These are phyloP conservation scores for Lactifluus hygrophoroides DNA, from an alignment of 768 basidiomycete species.

Conservation along the genomic window DNA sequence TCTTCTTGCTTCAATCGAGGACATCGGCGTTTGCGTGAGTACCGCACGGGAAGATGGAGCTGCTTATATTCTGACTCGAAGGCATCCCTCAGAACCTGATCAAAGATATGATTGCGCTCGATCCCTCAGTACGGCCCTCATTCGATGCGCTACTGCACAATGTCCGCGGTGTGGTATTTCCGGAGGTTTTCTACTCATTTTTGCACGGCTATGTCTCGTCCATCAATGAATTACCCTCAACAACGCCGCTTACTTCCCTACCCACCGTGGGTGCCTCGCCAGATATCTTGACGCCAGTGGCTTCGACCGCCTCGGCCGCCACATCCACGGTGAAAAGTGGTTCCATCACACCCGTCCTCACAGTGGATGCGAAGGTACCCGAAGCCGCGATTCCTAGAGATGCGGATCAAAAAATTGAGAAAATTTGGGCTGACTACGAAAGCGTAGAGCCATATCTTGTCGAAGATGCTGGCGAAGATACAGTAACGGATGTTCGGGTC, in stretches of 20 bases:
- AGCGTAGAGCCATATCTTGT: conserved; percentile 65
- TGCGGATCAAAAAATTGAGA: conserved; percentile 77
- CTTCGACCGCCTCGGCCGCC: conserved; percentile 14
- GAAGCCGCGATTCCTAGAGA: conserved; percentile 54
- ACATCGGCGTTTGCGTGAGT: conserved; percentile 73
- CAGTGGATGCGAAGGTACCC: conserved; percentile 11
- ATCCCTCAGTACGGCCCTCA: conserved; percentile 66
- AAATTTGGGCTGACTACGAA: conserved; percentile 82
- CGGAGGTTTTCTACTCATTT: conserved; percentile 92
- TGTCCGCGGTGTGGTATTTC: conserved; percentile 73
- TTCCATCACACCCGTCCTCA: conserved; percentile 10
- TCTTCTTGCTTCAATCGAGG: conserved; percentile 67
- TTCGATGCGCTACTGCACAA: conserved; percentile 73
- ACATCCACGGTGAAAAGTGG: conserved; percentile 7
- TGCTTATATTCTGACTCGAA: conserved; percentile 2
- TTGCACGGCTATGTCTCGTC: conserved; percentile 83
- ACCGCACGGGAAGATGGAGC: background rate
- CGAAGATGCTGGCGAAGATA: conserved; percentile 38
- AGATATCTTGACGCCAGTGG: conserved; percentile 2
- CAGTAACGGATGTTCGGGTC: conserved; percentile 45
- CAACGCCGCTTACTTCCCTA: conserved; percentile 32
- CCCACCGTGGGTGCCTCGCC: background rate
- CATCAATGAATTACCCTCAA: conserved; percentile 56
- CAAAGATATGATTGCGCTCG: conserved; percentile 81
- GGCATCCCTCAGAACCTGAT: conserved; percentile 57